Evolutionary conservation across 768 basidiomycete species (phyloP), one percentile per base, ranked within the genome.

Genomic region (Suillus fuscotomentosus): DNA sequence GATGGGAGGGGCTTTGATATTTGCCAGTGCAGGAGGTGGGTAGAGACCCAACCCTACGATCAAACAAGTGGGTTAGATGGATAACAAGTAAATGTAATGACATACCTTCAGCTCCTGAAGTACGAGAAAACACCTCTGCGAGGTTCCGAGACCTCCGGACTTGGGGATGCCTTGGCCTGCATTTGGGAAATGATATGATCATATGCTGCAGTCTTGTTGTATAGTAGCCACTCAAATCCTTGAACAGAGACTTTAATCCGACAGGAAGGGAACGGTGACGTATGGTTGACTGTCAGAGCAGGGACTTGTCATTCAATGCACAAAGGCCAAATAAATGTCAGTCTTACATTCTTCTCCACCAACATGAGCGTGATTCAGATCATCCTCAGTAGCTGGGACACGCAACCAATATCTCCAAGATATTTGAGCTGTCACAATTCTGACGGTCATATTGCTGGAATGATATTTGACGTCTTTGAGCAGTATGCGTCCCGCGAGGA

Each of bases 341-440:
- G 17, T 72, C 87, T 63, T 72, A 90, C 89, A 70, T 60, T 84
- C 84, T 66, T 87, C 87, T 60, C 79, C 81, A 17, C 80, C 83
- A 34, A 80, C 79, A 31, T 76, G 70, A 65, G 76, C 70, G 69
- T 77, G 77, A 64, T 80, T 79, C 31, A 92, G 77, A 68, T 92
- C 91, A 56, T 89, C 86, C 67, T 89, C 90, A n/a, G 86, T 83
- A 10, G 90, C 86, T 3, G 95, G 90, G 47, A 83, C 79, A 63
- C 94, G 88, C 56, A 94, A 83, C 97, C 97, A 99, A 75, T 97
- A 98, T 67, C 94, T 84, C 95, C 96, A 99, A 68, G 90, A 90
- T 56, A 98, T 75, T 71, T 94, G 88, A 2, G 89, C 92, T 76
- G 94, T 92, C 55, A 94, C 86, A 60, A 95, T 83, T 66, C 88